phyloP scores from a whole-genome alignment of 257 asterid genomes.

The Solanum tacnaense region DNA sequence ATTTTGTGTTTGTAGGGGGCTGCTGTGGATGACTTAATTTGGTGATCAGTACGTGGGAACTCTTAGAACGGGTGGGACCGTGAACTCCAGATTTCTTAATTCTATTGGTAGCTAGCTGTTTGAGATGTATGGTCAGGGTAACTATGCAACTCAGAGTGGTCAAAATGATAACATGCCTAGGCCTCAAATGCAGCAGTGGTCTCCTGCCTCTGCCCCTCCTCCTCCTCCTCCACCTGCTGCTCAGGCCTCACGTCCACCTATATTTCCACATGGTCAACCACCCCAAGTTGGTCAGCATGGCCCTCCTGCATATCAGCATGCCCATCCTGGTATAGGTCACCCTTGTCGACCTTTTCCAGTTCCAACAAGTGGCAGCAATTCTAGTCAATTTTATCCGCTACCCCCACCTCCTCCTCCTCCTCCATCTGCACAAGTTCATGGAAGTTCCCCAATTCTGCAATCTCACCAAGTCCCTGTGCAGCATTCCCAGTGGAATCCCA shows the following conservation, averaged over 20 bases:
- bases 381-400: conserved; percentile 30
- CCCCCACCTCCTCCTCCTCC: conserved; percentile 32
- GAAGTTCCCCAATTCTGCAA: conserved; percentile 24
- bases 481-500: conserved; percentile 42
- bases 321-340: conserved; percentile 19
- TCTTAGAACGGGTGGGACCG: background rate
- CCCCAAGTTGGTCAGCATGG: conserved; percentile 19
- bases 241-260: conserved; percentile 21
- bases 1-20: background rate
- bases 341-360: conserved; percentile 20
- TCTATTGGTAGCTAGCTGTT: background rate
- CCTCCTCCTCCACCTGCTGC: conserved; percentile 13
- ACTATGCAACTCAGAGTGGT: conserved; percentile 31
- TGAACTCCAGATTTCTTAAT: background rate
- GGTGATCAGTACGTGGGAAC: background rate
- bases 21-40: background rate
- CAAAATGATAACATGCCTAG: conserved; percentile 31
- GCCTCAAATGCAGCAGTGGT: conserved; percentile 36
- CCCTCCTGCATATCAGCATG: conserved; percentile 22
- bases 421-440: conserved; percentile 18
- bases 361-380: conserved; percentile 25
- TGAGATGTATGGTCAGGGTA: conserved; percentile 61
- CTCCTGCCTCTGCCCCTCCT: conserved; percentile 15
- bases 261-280: conserved; percentile 29
- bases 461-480: conserved; percentile 27